phyloP scores from a whole-genome alignment of 1,284 basidiomycete genomes.

The Neolentinus lepideus region DNA sequence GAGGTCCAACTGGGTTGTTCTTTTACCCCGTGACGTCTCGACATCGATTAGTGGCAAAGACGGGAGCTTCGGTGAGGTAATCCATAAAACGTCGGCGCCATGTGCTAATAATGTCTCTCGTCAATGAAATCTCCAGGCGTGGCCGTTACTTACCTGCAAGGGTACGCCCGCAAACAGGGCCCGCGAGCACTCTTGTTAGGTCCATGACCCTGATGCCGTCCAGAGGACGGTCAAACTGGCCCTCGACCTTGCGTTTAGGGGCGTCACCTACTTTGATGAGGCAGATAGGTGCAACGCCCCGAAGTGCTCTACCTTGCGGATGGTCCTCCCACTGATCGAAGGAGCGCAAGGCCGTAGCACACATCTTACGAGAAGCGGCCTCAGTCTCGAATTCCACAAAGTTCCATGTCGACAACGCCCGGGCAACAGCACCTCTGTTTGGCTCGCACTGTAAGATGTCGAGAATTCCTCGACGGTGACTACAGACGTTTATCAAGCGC shows the following conservation, averaged over 20 bases:
- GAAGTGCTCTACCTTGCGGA: constrained; percentile 37
- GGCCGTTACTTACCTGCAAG: constrained; percentile 37
- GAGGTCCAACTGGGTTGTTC: constrained; percentile 56
- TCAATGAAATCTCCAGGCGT: not conserved
- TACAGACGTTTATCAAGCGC: constrained; percentile 13
- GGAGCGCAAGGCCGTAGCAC: constrained; percentile 44
- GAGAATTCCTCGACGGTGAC: constrained; percentile 47
- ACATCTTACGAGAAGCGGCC: constrained; percentile 39
- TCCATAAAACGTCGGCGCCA: constrained; percentile 53
- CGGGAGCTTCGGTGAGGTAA: constrained; percentile 53
- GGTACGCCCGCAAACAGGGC: constrained; percentile 47
- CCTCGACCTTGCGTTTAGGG: constrained; percentile 23
- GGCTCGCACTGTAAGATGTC: constrained; percentile 32
- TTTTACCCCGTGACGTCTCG: constrained; percentile 62
- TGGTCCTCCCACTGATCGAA: constrained; percentile 45
- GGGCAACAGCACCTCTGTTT: constrained; percentile 31
- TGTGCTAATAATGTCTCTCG: constrained; percentile 19
- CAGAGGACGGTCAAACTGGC: constrained; percentile 25
- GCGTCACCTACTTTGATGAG: constrained; percentile 43
- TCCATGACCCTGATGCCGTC: constrained; percentile 49
- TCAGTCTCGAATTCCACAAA: constrained; percentile 44
- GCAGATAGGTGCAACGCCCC: constrained; percentile 31
- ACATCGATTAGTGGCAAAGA: constrained; percentile 45
- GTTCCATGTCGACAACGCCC: constrained; percentile 36
- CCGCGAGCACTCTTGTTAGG: constrained; percentile 52